Conservation (phyloP, 2,329 filamentous ascomycete genomes). For the Elsinoe necatrix region DNA sequence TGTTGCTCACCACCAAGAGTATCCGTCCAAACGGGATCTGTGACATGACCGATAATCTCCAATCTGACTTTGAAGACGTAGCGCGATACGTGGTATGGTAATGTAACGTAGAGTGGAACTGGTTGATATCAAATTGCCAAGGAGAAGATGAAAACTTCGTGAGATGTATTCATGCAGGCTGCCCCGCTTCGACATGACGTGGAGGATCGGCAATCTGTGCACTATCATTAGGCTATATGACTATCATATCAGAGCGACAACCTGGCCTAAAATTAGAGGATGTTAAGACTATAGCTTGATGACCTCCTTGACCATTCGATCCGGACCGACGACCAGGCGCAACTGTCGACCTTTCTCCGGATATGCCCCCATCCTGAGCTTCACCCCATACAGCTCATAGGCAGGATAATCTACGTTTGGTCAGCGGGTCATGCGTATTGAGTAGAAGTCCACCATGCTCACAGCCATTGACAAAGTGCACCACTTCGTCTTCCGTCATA, state of each 20-base stretch:
- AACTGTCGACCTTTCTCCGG: slow-evolving; percentile 39
- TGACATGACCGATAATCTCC: not conserved
- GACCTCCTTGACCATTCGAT: slow-evolving; percentile 32
- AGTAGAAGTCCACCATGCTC: slow-evolving; percentile 23
- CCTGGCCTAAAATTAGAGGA: too few relatives aligned
- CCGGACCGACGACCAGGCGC: slow-evolving; percentile 42
- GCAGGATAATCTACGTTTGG: slow-evolving; percentile 39
- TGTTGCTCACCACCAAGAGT: not conserved
- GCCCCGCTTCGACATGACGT: not conserved
- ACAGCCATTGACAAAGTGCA: slow-evolving; percentile 64
- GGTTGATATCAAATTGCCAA: not conserved
- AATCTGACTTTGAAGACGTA: not conserved
- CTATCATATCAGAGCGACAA: too few relatives aligned
- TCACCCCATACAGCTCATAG: slow-evolving; percentile 48
- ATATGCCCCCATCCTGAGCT: slow-evolving; percentile 43
- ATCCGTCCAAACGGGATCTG: not conserved
- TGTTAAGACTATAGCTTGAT: slow-evolving; percentile 3
- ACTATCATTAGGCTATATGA: too few relatives aligned
- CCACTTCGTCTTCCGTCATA: slow-evolving; percentile 75
- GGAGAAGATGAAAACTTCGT: not conserved
- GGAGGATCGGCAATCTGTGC: not conserved
- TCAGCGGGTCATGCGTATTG: not conserved
- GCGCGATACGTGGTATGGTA: not conserved
- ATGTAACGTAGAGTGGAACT: not conserved
- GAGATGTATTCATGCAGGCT: not conserved